Percentiles rank a stretch among this genome's conserved stretches.
Conservation (phyloP, 352 stramenopile genomes). For the Pythium scleroteichum region DNA sequence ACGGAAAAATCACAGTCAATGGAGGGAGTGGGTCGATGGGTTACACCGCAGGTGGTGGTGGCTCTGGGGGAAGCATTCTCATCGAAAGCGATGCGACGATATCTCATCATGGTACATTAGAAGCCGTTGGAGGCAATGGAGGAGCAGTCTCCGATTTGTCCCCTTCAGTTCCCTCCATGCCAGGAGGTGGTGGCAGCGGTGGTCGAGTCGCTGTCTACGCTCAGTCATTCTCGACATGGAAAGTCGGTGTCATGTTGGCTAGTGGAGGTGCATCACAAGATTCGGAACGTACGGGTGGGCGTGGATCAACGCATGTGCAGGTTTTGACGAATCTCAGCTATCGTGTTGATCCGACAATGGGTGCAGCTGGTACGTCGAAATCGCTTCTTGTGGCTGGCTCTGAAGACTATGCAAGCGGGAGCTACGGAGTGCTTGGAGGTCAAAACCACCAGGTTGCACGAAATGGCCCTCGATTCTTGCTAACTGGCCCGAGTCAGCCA, state of each 20-base stretch:
- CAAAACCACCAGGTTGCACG: conserved; percentile 37
- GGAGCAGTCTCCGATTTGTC: conserved; percentile 40
- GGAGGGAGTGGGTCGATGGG: conserved; percentile 51
- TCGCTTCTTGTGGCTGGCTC: conserved; percentile 62
- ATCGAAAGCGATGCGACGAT: conserved; percentile 53
- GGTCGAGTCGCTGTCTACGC: conserved; percentile 84
- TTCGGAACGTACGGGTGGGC: conserved; percentile 30
- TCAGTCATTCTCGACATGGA: conserved; percentile 91
- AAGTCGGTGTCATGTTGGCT: conserved; percentile 70
- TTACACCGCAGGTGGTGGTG: conserved; percentile 60
- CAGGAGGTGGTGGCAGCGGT: conserved; percentile 90
- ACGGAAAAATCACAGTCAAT: conserved; percentile 78
- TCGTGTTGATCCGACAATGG: conserved; percentile 60
- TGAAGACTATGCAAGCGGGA: conserved; percentile 34
- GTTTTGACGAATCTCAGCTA: conserved; percentile 47
- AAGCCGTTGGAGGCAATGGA: conserved; percentile 80
- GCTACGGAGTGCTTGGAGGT: conserved; percentile 12
- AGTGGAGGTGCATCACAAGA: conserved; percentile 70
- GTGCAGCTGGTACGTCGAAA: conserved; percentile 67
- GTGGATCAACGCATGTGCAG: conserved; percentile 45
- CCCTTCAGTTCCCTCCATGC: conserved; percentile 23
- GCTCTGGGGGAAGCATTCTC: conserved; percentile 52
- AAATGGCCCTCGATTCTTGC: conserved; percentile 50
- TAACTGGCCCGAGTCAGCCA: conserved; percentile 28
- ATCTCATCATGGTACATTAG: conserved; percentile 72